phyloP scores from a whole-genome alignment of 192 early-diverging fungal species.

The Backusella tuberculispora region DNA sequence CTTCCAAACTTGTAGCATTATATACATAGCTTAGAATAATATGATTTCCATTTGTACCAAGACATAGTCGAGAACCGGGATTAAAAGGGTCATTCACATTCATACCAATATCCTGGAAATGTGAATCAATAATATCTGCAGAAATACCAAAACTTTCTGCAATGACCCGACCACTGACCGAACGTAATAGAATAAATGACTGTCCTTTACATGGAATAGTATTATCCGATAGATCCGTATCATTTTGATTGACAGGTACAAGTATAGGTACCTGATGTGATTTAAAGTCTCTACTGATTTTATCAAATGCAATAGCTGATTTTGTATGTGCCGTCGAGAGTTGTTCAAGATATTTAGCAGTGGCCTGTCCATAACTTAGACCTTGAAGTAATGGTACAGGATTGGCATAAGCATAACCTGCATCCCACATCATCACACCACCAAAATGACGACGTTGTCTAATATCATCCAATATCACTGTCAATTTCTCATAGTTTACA shows the following conservation, averaged over 20 bases:
- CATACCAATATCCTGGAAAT: constrained; percentile 20
- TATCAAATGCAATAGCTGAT: constrained; percentile 17
- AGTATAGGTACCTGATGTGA: constrained; percentile 11
- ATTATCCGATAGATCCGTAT: background rate
- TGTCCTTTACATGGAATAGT: constrained; percentile 16
- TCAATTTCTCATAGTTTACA: constrained; percentile 35
- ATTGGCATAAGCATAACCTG: constrained; percentile 26
- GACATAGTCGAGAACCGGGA: constrained; percentile 24
- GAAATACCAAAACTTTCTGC: constrained; percentile 27
- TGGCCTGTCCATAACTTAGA: constrained; percentile 23
- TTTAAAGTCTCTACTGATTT: background rate
- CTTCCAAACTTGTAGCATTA: constrained; percentile 1
- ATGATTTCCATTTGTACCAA: background rate
- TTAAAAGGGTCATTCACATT: constrained; percentile 13
- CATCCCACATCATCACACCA: constrained; percentile 72
- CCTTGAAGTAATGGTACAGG: constrained; percentile 23
- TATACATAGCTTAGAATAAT: constrained; percentile 17
- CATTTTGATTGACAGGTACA: background rate
- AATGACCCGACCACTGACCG: constrained; percentile 12
- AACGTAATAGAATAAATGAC: constrained; percentile 20
- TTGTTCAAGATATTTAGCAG: constrained; percentile 21
- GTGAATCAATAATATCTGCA: background rate
- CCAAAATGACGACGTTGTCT: constrained; percentile 52
- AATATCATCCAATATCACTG: constrained; percentile 35
- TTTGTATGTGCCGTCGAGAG: background rate